Evolutionary conservation across 1,139 yeast genomes (phyloP).

Genomic region (Hansenula anomala): DNA sequence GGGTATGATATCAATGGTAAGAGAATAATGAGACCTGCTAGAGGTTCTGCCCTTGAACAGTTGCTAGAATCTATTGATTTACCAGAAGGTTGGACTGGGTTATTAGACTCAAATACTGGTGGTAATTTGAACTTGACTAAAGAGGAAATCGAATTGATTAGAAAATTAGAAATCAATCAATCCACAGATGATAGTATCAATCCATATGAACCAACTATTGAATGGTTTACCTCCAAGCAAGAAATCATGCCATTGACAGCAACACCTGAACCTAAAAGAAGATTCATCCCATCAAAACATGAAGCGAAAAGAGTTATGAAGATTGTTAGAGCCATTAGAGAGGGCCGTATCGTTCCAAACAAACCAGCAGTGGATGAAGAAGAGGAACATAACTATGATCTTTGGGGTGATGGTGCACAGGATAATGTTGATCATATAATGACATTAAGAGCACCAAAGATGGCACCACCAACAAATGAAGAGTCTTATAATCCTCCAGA

Average conservation of each 20-base stretch:
- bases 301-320: constrained; percentile 97
- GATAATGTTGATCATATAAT: constrained; percentile 70
- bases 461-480: constrained; percentile 94
- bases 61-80: constrained; percentile 84
- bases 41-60: constrained; percentile 89
- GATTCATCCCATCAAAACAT: constrained; percentile 94
- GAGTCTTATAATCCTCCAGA: constrained; percentile 97
- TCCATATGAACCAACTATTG: constrained; percentile 92
- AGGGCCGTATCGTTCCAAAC: constrained; percentile 82
- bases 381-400: constrained; percentile 56
- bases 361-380: constrained; percentile 51
- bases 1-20: constrained; percentile 97
- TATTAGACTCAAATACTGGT: constrained; percentile 88
- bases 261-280: constrained; percentile 92
- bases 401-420: constrained; percentile 72
- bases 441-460: constrained; percentile 92
- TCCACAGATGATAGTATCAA: constrained; percentile 74
- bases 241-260: constrained; percentile 94
- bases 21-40: constrained; percentile 97
- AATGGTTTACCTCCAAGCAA: constrained; percentile 85
- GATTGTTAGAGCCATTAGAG: constrained; percentile 92
- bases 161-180: constrained; percentile 81
- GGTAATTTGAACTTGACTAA: constrained; percentile 76
- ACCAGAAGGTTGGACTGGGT: constrained; percentile 98
- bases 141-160: constrained; percentile 86